These are phyloP conservation scores for Fagopyrum esculentum DNA, from an alignment of 148 eudicot genomes.

Conservation along the genomic window DNA sequence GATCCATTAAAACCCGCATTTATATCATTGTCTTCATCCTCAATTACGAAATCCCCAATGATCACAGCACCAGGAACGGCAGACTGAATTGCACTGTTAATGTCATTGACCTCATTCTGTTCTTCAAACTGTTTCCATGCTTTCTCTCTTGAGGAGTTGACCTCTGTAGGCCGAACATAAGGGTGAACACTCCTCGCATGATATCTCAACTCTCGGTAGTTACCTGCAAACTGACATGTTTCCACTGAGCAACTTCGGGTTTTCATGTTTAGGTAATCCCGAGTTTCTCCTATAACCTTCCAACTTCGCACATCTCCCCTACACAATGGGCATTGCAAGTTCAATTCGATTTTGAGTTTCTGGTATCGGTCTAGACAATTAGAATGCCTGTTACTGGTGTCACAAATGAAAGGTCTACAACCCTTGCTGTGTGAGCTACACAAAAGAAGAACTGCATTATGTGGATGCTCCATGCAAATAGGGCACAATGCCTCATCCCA, in stretches of 20 bases:
- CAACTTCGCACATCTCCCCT: slow-evolving; percentile 71
- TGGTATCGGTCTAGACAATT: slow-evolving; percentile 91
- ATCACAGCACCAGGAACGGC: slow-evolving; percentile 92
- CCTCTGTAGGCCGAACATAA: slow-evolving; percentile 63
- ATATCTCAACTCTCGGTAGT: slow-evolving; percentile 60
- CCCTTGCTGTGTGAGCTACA: slow-evolving; percentile 84
- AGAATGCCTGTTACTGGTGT: slow-evolving; percentile 90
- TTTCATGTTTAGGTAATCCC: slow-evolving; percentile 58
- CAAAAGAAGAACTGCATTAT: slow-evolving; percentile 83
- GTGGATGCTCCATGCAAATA: slow-evolving; percentile 98
- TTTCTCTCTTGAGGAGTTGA: slow-evolving; percentile 68
- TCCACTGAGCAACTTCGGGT: slow-evolving; percentile 70
- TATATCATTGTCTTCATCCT: slow-evolving; percentile 52
- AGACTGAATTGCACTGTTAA: slow-evolving; percentile 74
- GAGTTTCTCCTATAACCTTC: slow-evolving; percentile 72
- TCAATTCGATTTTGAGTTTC: slow-evolving; percentile 34
- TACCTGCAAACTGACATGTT: slow-evolving; percentile 67
- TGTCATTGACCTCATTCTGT: slow-evolving; percentile 73
- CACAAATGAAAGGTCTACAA: slow-evolving; percentile 82
- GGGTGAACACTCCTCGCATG: slow-evolving; percentile 90
- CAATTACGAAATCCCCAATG: slow-evolving; percentile 77
- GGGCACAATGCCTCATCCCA: slow-evolving; percentile 84
- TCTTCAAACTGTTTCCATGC: slow-evolving; percentile 77
- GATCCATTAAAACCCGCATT: slow-evolving; percentile 7
- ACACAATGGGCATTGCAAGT: slow-evolving; percentile 76